Conservation (phyloP, 2,329 filamentous ascomycete genomes). For the Aureobasidium sp. region DNA sequence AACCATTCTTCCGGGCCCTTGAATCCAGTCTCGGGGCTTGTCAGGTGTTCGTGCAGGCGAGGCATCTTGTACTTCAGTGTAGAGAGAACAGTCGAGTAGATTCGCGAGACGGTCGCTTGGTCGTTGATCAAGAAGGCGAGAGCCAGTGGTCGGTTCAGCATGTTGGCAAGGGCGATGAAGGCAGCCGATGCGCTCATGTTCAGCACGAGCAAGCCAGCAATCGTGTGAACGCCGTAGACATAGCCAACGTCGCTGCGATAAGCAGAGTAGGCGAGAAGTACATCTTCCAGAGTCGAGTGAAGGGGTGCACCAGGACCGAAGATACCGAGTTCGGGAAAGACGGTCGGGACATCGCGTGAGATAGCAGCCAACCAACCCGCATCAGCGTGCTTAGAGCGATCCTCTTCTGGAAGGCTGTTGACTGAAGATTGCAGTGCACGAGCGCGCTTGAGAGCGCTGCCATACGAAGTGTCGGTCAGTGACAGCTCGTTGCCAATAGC, state of each 20-base stretch:
- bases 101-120: constrained; percentile 58
- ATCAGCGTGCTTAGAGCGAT: constrained; percentile 44
- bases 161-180: constrained; percentile 67
- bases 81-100: constrained; percentile 62
- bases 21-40: constrained; percentile 27
- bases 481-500: constrained; percentile 69
- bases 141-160: constrained; percentile 68
- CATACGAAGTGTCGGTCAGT: constrained; percentile 60
- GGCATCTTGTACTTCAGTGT: constrained; percentile 60
- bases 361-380: constrained; percentile 59
- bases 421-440: constrained; percentile 54
- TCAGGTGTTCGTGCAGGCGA: constrained; percentile 58
- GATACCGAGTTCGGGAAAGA: constrained; percentile 66
- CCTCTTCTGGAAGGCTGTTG: constrained; percentile 38
- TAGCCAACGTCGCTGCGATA: constrained; percentile 79
- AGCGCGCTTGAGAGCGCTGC: constrained; percentile 62
- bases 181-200: constrained; percentile 60
- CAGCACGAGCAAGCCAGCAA: constrained; percentile 65
- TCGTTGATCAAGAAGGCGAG: constrained; percentile 70
- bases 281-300: constrained; percentile 60
- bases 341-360: constrained; percentile 56
- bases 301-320: constrained; percentile 62
- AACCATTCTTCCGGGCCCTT: constrained; percentile 41
- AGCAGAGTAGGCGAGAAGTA: constrained; percentile 72
- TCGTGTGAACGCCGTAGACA: constrained; percentile 65